These are phyloP conservation scores for Grifola frondosa DNA, from an alignment of 1,284 basidiomycete species.

Conservation along the genomic window DNA sequence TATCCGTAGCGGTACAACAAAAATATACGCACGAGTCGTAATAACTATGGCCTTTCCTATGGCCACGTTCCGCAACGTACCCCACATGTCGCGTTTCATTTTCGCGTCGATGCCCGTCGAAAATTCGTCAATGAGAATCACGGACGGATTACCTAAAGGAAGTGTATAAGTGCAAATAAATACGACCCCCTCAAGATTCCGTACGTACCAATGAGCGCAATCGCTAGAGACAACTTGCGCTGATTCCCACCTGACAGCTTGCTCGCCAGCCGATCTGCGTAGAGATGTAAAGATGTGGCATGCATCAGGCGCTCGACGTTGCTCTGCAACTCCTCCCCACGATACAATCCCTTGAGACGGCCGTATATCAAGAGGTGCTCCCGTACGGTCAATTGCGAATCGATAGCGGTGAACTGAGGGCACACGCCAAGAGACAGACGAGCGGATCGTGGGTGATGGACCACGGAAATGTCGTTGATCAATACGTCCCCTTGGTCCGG, in stretches of 20 bases:
- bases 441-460: constrained; percentile 58
- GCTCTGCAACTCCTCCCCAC: constrained; percentile 45
- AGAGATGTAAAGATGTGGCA: constrained; percentile 58
- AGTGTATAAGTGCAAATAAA: neutral
- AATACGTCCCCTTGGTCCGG: constrained; percentile 66
- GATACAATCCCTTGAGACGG: constrained; percentile 62
- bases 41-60: constrained; percentile 67
- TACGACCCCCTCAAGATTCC: neutral
- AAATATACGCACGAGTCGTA: constrained; percentile 56
- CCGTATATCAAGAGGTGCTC: constrained; percentile 74
- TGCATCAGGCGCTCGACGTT: constrained; percentile 61
- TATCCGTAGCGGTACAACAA: neutral
- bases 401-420: constrained; percentile 83
- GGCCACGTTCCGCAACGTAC: constrained; percentile 62
- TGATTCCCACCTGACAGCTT: constrained; percentile 80
- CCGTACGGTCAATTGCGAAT: constrained; percentile 71
- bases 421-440: constrained; percentile 73
- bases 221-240: constrained; percentile 75
- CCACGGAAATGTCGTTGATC: constrained; percentile 64
- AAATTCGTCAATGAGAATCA: constrained; percentile 81
- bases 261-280: constrained; percentile 70
- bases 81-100: constrained; percentile 84
- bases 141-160: constrained; percentile 64
- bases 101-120: constrained; percentile 82
- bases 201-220: constrained; percentile 68